These are phyloP conservation scores for Coleophoma crateriformis DNA, from an alignment of 2,329 filamentous ascomycete species.

Conservation along the genomic window DNA sequence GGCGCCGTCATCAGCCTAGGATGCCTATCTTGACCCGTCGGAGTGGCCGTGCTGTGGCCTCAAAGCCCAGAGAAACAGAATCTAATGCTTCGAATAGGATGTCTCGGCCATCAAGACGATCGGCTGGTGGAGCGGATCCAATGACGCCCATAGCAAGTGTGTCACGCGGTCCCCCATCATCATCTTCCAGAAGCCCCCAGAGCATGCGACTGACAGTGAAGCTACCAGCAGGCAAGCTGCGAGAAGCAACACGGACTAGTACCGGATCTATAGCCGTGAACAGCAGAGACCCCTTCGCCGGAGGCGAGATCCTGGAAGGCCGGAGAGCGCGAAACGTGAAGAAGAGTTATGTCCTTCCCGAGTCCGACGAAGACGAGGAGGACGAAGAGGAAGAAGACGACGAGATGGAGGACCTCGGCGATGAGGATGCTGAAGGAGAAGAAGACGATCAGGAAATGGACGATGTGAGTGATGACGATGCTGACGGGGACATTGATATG, in stretches of 20 bases:
- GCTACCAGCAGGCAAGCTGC: conserved; percentile 26
- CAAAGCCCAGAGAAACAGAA: conserved; percentile 21
- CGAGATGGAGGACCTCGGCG: conserved; percentile 24
- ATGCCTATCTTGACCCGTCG: conserved; percentile 20
- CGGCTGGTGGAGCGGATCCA: conserved; percentile 11
- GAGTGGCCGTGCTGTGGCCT: conserved; percentile 22
- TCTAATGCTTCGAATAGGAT: conserved; percentile 19
- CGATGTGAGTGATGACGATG: conserved; percentile 37
- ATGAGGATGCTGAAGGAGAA: conserved; percentile 33
- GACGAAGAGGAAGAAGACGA: conserved; percentile 20
- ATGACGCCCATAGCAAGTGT: conserved; percentile 19
- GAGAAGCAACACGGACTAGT: conserved; percentile 23
- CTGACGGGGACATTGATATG: conserved; percentile 34
- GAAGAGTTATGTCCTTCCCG: conserved; percentile 35
- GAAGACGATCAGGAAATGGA: conserved; percentile 31
- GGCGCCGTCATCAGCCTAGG: conserved; percentile 6
- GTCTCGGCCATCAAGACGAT: conserved; percentile 21
- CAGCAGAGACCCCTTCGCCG: conserved; percentile 19
- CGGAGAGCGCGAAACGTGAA: conserved; percentile 24
- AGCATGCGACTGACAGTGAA: conserved; percentile 28
- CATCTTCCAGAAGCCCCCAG: conserved; percentile 15
- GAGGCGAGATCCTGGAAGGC: conserved; percentile 24
- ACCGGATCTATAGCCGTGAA: conserved; percentile 11
- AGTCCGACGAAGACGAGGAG: conserved; percentile 35
- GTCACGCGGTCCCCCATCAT: conserved; percentile 21